Percentiles rank a stretch among this genome's conserved stretches.
Conservation (phyloP, 164 flowering plant species). For the Stephania japonica region DNA sequence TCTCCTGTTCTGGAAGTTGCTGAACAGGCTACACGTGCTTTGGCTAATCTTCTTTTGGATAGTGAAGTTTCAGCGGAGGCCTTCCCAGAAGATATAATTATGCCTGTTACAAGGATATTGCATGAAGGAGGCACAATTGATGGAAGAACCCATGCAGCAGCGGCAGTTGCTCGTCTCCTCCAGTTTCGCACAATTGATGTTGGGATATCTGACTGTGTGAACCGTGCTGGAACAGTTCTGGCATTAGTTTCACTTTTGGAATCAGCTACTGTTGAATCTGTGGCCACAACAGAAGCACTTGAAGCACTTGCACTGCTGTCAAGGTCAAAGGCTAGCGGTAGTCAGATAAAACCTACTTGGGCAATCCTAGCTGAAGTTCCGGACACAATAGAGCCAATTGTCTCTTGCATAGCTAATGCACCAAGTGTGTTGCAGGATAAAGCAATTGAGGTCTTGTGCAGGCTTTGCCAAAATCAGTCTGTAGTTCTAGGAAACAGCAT, state of each 20-base stretch:
- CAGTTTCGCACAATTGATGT: slow-evolving; percentile 46
- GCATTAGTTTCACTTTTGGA: slow-evolving; percentile 80
- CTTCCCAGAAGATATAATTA: slow-evolving; percentile 64
- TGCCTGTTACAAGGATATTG: slow-evolving; percentile 81
- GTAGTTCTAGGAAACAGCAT: slow-evolving; percentile 56
- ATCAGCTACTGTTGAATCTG: slow-evolving; percentile 44
- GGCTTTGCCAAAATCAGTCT: slow-evolving; percentile 69
- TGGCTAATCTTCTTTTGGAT: slow-evolving; percentile 86
- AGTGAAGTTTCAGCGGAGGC: slow-evolving; percentile 61
- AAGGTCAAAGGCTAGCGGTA: slow-evolving; percentile 52
- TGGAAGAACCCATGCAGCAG: slow-evolving; percentile 90
- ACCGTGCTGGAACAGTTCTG: slow-evolving; percentile 87
- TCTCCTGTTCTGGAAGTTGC: slow-evolving; percentile 71
- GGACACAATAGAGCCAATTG: slow-evolving; percentile 59
- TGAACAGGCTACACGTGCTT: slow-evolving; percentile 82
- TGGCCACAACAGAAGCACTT: slow-evolving; percentile 75
- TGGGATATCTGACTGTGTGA: slow-evolving; percentile 61
- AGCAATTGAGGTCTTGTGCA: slow-evolving; percentile 75
- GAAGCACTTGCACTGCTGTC: slow-evolving; percentile 84
- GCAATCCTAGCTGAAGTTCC: slow-evolving; percentile 77
- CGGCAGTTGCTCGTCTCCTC: slow-evolving; percentile 86
- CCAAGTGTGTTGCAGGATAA: slow-evolving; percentile 78
- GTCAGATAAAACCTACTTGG: slow-evolving; percentile 76
- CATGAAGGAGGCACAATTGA: slow-evolving; percentile 70
- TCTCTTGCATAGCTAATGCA: slow-evolving; percentile 62